phyloP scores from a whole-genome alignment of 1,284 basidiomycete genomes.

The Porogramme epimiltina region DNA sequence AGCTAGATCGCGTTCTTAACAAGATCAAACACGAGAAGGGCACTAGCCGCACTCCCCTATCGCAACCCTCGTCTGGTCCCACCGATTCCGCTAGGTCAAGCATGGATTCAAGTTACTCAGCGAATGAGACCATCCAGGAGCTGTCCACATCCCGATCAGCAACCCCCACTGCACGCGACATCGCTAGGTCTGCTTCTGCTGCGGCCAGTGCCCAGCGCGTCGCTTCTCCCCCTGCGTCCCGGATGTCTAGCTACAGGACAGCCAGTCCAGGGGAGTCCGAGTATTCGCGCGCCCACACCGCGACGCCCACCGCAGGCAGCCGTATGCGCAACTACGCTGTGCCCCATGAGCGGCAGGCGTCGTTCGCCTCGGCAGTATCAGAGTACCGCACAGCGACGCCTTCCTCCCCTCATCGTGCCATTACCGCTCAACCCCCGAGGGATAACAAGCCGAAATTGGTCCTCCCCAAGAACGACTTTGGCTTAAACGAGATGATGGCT shows the following conservation, averaged over 20 bases:
- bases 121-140: constrained; percentile 38
- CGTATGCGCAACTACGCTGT: constrained; percentile 15
- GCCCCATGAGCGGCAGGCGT: constrained; percentile 53
- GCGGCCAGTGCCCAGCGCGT: constrained; percentile 31
- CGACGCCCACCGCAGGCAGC: constrained; percentile 24
- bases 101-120: constrained; percentile 61
- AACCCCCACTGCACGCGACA: constrained; percentile 28
- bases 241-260: constrained; percentile 31
- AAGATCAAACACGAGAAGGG: constrained; percentile 63
- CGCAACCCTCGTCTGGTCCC: constrained; percentile 25
- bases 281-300: constrained; percentile 23
- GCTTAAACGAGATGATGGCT: constrained; percentile 79
- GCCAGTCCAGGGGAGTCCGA: constrained; percentile 32
- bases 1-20: constrained; percentile 77
- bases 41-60: constrained; percentile 22
- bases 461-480: constrained; percentile 81
- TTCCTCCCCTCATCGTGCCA: constrained; percentile 29
- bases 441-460: constrained; percentile 37
- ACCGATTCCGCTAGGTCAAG: constrained; percentile 34
- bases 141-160: constrained; percentile 24
- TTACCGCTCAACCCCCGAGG: constrained; percentile 6
- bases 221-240: constrained; percentile 25
- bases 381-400: constrained; percentile 57
- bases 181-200: constrained; percentile 19
- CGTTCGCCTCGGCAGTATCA: constrained; percentile 66